Percentiles rank a stretch among this genome's conserved stretches.
phyloP scores from a whole-genome alignment of 179 eudicot species.

The Silene vulgaris region DNA sequence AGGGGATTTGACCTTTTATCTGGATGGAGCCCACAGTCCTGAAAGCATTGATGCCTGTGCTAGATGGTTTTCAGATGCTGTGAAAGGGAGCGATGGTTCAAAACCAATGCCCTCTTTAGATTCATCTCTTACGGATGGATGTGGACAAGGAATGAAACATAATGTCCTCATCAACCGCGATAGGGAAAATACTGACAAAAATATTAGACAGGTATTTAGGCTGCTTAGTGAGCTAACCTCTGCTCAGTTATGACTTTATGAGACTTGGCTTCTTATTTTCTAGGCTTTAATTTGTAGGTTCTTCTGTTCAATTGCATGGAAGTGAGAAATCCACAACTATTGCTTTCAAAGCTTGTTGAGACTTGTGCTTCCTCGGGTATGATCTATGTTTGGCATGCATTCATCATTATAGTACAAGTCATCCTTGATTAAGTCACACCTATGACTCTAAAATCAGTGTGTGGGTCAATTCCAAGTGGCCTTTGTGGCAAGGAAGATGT shows the following conservation, averaged over 20 bases:
- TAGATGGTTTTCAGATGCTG: conserved; percentile 62
- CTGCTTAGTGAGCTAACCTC: no score
- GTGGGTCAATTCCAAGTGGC: not conserved
- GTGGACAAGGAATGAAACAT: conserved; percentile 18
- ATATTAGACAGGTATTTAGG: conserved; percentile 39
- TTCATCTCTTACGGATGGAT: conserved; percentile 25
- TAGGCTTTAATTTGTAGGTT: conserved; percentile 38
- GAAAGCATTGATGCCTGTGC: conserved; percentile 89
- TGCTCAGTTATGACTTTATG: no score
- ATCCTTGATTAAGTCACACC: not conserved
- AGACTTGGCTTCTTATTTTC: no score
- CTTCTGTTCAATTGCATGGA: conserved; percentile 87
- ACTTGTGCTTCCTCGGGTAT: conserved; percentile 74
- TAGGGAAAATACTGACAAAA: conserved; percentile 23
- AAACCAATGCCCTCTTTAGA: conserved; percentile 16
- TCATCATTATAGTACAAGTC: not conserved
- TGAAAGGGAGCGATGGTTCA: conserved; percentile 31
- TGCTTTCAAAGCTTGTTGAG: conserved; percentile 61
- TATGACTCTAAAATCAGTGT: not conserved
- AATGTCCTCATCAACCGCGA: conserved; percentile 32
- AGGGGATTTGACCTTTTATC: conserved; percentile 62
- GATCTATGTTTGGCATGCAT: conserved; percentile 16
- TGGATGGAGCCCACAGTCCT: conserved; percentile 89
- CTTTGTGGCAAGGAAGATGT: not conserved
- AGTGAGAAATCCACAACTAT: conserved; percentile 62